phyloP scores from a whole-genome alignment of 1,139 yeast species.

The Hyphopichia wangnamkhiaoensis region DNA sequence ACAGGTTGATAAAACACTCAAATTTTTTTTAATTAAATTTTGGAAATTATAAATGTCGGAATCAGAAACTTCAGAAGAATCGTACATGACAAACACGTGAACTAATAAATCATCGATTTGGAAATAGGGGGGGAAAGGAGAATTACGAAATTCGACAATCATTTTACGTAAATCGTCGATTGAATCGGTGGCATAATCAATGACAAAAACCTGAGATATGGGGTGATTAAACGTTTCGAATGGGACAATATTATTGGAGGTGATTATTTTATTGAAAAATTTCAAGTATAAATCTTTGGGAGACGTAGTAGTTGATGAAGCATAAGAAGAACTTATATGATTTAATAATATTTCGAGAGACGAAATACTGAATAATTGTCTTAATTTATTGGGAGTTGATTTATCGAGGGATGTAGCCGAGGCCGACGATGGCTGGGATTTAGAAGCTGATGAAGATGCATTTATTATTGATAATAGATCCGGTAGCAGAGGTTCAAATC shows the following conservation, averaged over 20 bases:
- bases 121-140: conserved; percentile 56
- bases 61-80: conserved; percentile 19
- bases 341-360: conserved; percentile 38
- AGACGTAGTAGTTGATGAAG: background rate
- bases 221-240: conserved; percentile 94
- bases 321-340: conserved; percentile 13
- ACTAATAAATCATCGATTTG: conserved; percentile 58
- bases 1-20: conserved; percentile 30
- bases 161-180: conserved; percentile 43
- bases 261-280: conserved; percentile 59
- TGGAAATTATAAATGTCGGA: conserved; percentile 37
- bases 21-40: conserved; percentile 22
- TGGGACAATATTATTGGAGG: conserved; percentile 66
- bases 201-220: conserved; percentile 69
- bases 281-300: conserved; percentile 50
- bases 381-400: conserved; percentile 13
- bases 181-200: conserved; percentile 51
- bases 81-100: conserved; percentile 45
- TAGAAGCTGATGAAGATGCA: conserved; percentile 13
- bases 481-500: conserved; percentile 45
- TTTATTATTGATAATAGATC: conserved; percentile 37
- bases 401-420: conserved; percentile 4
- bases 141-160: conserved; percentile 46
- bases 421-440: conserved; percentile 1
- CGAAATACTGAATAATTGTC: conserved; percentile 41